Base-by-base conservation (phyloP, 2,329 filamentous ascomycete species). In the Arthrinium puccinioides region DNA sequence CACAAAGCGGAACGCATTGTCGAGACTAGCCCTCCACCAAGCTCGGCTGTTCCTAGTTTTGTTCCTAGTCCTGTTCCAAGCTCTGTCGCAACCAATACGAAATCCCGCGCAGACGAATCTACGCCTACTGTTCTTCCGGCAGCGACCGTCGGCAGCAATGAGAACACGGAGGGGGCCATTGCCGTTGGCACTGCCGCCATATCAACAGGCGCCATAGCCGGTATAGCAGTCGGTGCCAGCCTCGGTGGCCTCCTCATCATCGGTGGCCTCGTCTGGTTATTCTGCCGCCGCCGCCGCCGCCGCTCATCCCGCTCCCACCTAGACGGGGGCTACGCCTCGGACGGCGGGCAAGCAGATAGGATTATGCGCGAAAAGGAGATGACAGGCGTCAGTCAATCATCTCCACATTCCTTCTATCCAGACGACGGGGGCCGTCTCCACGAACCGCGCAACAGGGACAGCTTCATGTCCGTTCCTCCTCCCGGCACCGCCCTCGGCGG, bases 351-450 rank as follows among this genome's bases (percentile, higher is more conserved):
- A 29, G 44, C 48, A 37, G 51, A 56, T 39, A 57, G 61, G 23
- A 67, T 68, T 46, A 62, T 70, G 35, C 57, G 59, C 32, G 67
- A 70, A 45, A 72, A 73, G 56, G 69, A 70, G 34, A 53, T 56
- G 10, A 55, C 56, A n/a, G 54, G 51, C 21, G 55, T 59, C 13
- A 52, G 53, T 21, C 57, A 50, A 36, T 60, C 66, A 32, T 59
- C 62, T 5, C 64, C 62, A 2, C 62, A 59, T 44, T 65, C 63
- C 1, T 63, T 65, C 0, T 67, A 66, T 52, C 63, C 63, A 2
- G 66, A 71, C 41, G 62, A 68, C 25, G 56, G 59, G 41, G 44
- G 44, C 36, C 49, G 31, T 37, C 32, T 41, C 14, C 35, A 39
- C 21, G 19, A 21, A 19, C 28, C 11, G 18, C 31, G 18, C 14